Base-by-base conservation (phyloP, 192 early-diverging fungal species). In the Hyaloraphidium curvatum region DNA sequence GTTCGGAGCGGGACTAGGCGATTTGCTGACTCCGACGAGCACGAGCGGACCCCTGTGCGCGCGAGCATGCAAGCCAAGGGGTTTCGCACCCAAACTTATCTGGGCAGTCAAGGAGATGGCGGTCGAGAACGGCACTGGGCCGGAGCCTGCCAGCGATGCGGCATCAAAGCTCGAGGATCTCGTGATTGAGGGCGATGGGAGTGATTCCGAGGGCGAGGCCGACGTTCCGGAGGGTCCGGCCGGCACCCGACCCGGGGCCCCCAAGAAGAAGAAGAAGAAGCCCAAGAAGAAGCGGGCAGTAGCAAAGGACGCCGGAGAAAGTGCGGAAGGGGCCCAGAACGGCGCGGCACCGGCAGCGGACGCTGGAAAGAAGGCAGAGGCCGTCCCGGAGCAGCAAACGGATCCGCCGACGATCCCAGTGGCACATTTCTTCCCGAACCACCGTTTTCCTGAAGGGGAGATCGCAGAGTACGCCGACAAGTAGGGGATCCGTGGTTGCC, bases 391-490 rank as follows among this genome's bases (percentile, higher is more conserved):
- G 11, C 57, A 59, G n/a, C 74, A 75, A 48, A 72, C 76, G 13
- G 54, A 30, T 1, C 76, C 77, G 22, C 72, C 70, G 14, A 61
- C 70, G 2, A 59, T 77, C 50, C 89, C 90, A 1, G 73, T 98
- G 2, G 75, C 84, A 2, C 74, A 86, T 62, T 67, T 96, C 28
- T 95, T 82, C 67, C 68, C 75, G 33, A 72, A 79, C 65, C 67
- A 70, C 52, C 67, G 72, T 29, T 98, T 81, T 66, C 84, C 90
- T 0, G 75, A 72, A 28, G 91, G 91, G 53, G 76, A 94, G 65
- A 65, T 82, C 28, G 68, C 73, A 59, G 78, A 92, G 26, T 98
- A 98, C 69, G 67, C 67, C 22, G 80, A 95, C 53, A 86, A 91
- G 75, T 83, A 67, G 56, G 27, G 19, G 14, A 3, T 19, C 7